Conservation (phyloP, 2,329 filamentous ascomycete genomes). For the Fusarium sp. region DNA sequence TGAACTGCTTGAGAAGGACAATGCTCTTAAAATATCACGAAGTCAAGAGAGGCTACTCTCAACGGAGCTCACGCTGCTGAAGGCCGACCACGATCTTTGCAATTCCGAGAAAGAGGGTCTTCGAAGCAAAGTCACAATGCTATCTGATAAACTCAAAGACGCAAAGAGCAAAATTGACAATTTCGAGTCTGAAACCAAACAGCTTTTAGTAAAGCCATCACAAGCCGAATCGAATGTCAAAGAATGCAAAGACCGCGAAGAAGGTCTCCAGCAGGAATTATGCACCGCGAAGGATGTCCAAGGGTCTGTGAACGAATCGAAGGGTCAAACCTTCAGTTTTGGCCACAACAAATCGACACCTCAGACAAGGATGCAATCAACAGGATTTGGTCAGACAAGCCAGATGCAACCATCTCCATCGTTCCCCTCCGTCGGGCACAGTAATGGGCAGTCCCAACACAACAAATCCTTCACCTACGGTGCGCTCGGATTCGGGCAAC, state of each 20-base stretch:
- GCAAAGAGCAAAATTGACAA: neutral
- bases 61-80: neutral
- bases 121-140: neutral
- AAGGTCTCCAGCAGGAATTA: neutral
- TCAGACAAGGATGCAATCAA: neutral
- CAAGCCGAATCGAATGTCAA: neutral
- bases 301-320: neutral
- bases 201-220: neutral
- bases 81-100: neutral
- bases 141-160: neutral
- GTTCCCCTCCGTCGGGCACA: neutral
- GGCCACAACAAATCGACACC: neutral
- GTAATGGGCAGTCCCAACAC: neutral
- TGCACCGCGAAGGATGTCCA: neutral
- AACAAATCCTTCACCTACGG: no score
- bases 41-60: slow-evolving; percentile 6
- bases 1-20: slow-evolving; percentile 11
- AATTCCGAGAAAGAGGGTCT: neutral
- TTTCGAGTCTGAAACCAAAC: neutral
- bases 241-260: neutral
- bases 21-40: slow-evolving; percentile 4
- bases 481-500: neutral
- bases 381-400: neutral
- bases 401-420: neutral
- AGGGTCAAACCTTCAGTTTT: neutral